Conservation (phyloP, 345 rosid genomes). For the Cardamine chenopodiifolia region DNA sequence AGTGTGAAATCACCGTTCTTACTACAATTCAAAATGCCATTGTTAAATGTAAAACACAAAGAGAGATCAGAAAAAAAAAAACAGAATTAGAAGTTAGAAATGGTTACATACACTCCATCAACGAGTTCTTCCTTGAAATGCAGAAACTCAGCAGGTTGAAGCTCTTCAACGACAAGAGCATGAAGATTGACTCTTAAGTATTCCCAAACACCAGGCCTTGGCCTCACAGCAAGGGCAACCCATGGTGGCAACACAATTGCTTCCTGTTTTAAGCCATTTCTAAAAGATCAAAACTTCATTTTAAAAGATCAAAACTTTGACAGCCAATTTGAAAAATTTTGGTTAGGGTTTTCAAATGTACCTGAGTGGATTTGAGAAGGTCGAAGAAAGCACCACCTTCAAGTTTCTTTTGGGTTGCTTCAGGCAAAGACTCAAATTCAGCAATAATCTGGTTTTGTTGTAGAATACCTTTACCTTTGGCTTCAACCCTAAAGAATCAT, state of each 20-base stretch:
- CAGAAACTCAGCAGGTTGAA: conserved; percentile 75
- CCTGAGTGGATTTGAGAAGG: conserved; percentile 78
- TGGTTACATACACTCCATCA: conserved; percentile 66
- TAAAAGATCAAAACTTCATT: not conserved
- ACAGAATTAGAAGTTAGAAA: not conserved
- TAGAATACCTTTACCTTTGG: conserved; percentile 76
- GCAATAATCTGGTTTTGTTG: conserved; percentile 76
- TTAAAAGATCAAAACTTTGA: not conserved
- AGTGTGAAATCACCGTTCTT: conserved; percentile 77
- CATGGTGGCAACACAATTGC: conserved; percentile 87
- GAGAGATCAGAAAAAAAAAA: not conserved
- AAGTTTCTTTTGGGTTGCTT: conserved; percentile 58
- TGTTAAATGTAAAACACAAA: not conserved
- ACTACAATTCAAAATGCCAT: conserved; percentile 46
- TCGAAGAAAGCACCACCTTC: conserved; percentile 66
- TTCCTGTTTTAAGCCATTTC: conserved; percentile 56
- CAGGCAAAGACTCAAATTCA: conserved; percentile 77
- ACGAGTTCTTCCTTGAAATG: conserved; percentile 97
- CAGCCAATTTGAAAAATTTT: not conserved
- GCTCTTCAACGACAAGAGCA: conserved; percentile 82
- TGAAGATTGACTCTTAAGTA: conserved; percentile 77
- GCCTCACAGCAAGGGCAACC: conserved; percentile 92
- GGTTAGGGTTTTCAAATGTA: conserved; percentile 15
- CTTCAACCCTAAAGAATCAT: conserved; percentile 57
- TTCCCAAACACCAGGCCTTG: conserved; percentile 98